Evolutionary conservation across 108 stramenopile species (phyloP).

Genomic region (Fistulifera solaris): DNA sequence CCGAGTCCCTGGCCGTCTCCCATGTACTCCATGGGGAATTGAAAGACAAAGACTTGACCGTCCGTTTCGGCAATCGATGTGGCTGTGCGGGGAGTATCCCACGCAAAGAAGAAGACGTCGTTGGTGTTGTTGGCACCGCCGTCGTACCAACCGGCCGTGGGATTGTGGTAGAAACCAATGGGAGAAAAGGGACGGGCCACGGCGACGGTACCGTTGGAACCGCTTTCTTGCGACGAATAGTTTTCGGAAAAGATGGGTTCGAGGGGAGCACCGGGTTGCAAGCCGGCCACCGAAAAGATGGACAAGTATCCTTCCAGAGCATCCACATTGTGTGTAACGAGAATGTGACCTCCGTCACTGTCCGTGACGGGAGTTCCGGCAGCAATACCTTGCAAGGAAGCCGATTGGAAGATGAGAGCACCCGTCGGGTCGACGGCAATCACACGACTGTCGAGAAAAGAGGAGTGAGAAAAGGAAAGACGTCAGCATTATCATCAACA

Average conservation of each 20-base stretch:
- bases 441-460: constrained; percentile 3
- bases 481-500: background rate
- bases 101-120: constrained; percentile 13
- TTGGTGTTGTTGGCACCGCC: constrained; percentile 19
- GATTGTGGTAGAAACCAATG: constrained; percentile 30
- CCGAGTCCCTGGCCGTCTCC: background rate
- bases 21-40: constrained; percentile 13
- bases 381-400: background rate
- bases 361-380: constrained; percentile 28
- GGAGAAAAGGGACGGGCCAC: constrained; percentile 14
- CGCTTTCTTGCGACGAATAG: background rate
- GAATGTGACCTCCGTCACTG: constrained; percentile 29
- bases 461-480: background rate
- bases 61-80: constrained; percentile 2
- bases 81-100: constrained; percentile 4
- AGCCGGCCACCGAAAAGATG: constrained; percentile 8
- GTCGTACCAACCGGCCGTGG: constrained; percentile 26
- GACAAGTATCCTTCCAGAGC: constrained; percentile 28
- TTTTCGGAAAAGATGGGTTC: background rate
- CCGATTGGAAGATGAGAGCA: background rate
- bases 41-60: constrained; percentile 20
- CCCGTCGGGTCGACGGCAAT: background rate
- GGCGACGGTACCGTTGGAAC: background rate
- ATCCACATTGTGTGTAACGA: constrained; percentile 31
- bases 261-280: background rate